Percentiles rank a stretch among this genome's conserved stretches.
Conservation (phyloP, 1,284 basidiomycete genomes). For the Phlebopus sp. region DNA sequence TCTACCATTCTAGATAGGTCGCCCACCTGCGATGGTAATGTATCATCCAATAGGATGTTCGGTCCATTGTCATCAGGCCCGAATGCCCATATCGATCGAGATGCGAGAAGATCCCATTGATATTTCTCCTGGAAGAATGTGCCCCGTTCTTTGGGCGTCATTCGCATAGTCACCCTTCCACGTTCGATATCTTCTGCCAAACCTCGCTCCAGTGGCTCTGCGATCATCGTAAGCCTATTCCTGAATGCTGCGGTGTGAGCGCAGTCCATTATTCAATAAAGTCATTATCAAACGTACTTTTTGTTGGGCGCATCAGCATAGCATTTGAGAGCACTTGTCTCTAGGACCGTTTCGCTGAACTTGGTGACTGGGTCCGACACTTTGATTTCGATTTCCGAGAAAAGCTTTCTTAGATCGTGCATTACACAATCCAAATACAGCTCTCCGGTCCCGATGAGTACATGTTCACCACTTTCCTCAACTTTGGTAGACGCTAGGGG, state of each 20-base stretch:
- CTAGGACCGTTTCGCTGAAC: slow-evolving; percentile 98
- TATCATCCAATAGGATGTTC: slow-evolving; percentile 95
- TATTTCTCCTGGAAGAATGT: slow-evolving; percentile 95
- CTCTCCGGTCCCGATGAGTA: slow-evolving; percentile 95
- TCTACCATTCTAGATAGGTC: background rate
- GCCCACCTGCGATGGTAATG: slow-evolving; percentile 84
- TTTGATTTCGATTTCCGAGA: slow-evolving; percentile 99
- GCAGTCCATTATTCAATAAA: slow-evolving; percentile 4
- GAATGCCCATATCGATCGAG: slow-evolving; percentile 99
- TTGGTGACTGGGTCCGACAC: slow-evolving; percentile 98
- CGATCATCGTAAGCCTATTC: slow-evolving; percentile 97
- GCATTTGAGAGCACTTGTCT: slow-evolving; percentile 97
- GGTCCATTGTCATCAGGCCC: slow-evolving; percentile 94
- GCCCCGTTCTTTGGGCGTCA: slow-evolving; percentile 91
- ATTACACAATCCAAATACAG: slow-evolving; percentile 96
- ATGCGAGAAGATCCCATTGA: slow-evolving; percentile 97
- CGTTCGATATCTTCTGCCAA: slow-evolving; percentile 93
- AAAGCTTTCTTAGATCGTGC: slow-evolving; percentile 91
- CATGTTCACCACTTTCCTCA: slow-evolving; percentile 98
- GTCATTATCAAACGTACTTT: slow-evolving; percentile 58
- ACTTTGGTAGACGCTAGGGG: slow-evolving; percentile 94
- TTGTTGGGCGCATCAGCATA: slow-evolving; percentile 99
- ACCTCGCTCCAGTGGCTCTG: slow-evolving; percentile 91
- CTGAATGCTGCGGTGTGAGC: slow-evolving; percentile 39
- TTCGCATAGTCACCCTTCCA: slow-evolving; percentile 88